phyloP scores from a whole-genome alignment of 495 filamentous ascomycete genomes.

The Penicillium steckii region DNA sequence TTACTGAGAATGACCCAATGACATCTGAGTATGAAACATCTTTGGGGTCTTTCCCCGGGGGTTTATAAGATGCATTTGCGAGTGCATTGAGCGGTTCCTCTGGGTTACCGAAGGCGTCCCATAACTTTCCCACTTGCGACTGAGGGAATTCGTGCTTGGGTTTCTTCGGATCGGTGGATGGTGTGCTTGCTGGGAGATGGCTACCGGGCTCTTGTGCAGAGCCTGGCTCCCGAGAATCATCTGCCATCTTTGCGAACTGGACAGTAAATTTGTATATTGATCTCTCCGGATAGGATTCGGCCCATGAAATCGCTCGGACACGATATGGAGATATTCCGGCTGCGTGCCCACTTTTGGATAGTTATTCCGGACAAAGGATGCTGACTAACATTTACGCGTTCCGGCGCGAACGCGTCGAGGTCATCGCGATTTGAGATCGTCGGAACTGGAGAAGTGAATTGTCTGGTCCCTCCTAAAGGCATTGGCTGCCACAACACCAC shows the following conservation, averaged over 20 bases:
- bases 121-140: conserved; percentile 51
- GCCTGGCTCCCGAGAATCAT: conserved; percentile 47
- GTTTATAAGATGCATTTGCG: conserved; percentile 41
- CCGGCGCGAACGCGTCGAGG: conserved; percentile 41
- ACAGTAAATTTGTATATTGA: background rate
- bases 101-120: conserved; percentile 51
- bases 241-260: conserved; percentile 48
- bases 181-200: conserved; percentile 19
- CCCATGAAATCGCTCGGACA: conserved; percentile 3
- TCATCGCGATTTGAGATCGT: conserved; percentile 18
- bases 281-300: background rate
- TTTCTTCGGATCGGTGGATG: conserved; percentile 26
- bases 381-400: conserved; percentile 26
- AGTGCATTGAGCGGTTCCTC: conserved; percentile 51
- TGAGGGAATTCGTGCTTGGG: conserved; percentile 42
- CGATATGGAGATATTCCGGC: conserved; percentile 20
- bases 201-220: conserved; percentile 10
- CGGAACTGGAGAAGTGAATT: conserved; percentile 23
- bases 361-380: conserved; percentile 28
- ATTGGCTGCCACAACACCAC: conserved; percentile 7
- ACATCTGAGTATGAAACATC: conserved; percentile 60
- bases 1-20: conserved; percentile 59
- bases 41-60: conserved; percentile 45
- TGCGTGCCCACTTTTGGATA: conserved; percentile 16
- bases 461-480: conserved; percentile 14